phyloP scores from a whole-genome alignment of 2,329 filamentous ascomycete genomes.

The Colletotrichum sp. region DNA sequence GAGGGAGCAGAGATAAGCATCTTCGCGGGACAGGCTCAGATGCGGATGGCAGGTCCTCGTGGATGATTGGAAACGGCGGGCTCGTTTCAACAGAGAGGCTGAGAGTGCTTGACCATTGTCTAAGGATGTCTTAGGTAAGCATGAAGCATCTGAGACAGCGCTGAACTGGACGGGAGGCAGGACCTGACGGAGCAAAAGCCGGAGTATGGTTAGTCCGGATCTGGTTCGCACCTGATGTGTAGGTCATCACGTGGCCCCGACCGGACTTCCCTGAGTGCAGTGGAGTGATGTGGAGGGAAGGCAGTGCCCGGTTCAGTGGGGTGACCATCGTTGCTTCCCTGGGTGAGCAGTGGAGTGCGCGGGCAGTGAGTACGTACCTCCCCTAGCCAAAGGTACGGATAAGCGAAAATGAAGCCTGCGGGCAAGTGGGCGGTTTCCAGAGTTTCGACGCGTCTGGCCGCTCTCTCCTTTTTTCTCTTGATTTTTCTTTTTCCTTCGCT shows the following conservation, averaged over 20 bases:
- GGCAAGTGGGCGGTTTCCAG: background rate
- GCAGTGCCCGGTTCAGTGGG: background rate
- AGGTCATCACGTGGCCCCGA: background rate
- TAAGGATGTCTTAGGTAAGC: background rate
- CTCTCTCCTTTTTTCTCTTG: background rate
- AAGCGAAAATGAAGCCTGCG: background rate
- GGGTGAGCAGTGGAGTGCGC: background rate
- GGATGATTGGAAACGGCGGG: conserved; percentile 1
- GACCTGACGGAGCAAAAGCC: no score
- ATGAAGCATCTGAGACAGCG: background rate
- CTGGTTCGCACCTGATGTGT: background rate
- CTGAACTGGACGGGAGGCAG: background rate
- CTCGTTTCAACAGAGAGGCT: background rate
- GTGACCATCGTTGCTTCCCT: background rate
- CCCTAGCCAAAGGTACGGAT: background rate
- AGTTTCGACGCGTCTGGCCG: conserved; percentile 9
- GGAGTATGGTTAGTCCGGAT: background rate
- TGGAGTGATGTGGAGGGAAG: background rate
- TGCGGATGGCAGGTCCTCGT: background rate
- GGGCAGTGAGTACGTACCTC: background rate
- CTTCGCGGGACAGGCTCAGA: background rate
- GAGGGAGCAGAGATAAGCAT: background rate
- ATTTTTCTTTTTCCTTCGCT: background rate
- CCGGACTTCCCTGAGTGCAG: background rate
- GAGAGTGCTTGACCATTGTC: background rate